Evolutionary conservation across 2,329 filamentous ascomycete genomes (phyloP), one percentile per base, ranked within the genome.

Genomic region (Trichoderma sp.): DNA sequence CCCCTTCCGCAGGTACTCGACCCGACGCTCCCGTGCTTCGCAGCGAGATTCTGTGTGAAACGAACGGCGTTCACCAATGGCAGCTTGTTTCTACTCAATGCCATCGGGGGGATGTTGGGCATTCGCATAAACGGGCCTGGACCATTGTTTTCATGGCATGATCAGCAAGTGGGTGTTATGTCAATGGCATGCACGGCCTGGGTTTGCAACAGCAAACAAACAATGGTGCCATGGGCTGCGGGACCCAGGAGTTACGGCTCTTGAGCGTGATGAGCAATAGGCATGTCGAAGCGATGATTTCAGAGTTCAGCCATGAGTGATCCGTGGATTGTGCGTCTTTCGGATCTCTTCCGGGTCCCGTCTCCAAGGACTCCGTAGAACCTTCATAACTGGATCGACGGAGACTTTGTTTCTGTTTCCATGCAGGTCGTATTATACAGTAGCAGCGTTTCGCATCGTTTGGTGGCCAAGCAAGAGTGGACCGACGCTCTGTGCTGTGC

Each of bases 401-500:
- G 33, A 16, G 3, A 8, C 33, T 21, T 27, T 24, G 31, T 18
- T 68, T 59, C 33, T 33, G 66, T 68, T 59, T 68, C 45, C 31
- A 31, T 50, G 31, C 14, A 56, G 9, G 60, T 35, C 16, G 60
- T 63, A 31, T 29, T n/a, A 45, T n/a, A 45, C 16, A n/a, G 7
- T 45, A 18, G 41, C 60, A 33, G 18, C 29, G 60, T 63, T 63
- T 63, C 29, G 60, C 60, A 65, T 65, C 62, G 18, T 41, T 41
- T 18, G 33, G 27, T 12, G n/a, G 18, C 35, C 62, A 56, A 45
- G 59, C 35, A 66, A 66, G 33, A 45, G 67, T 65, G 60, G 74
- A 60, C 59, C 68, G 62, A 66, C 33, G 27, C 21, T 41, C 29
- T 60, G 60, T 73, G 60, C 29, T 60, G 60, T 73, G 60, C 74